Evolutionary conservation across 2,329 filamentous ascomycete species (phyloP), one percentile per base, ranked within the genome.

Genomic region (Tolypocladium cylindrosporum): DNA sequence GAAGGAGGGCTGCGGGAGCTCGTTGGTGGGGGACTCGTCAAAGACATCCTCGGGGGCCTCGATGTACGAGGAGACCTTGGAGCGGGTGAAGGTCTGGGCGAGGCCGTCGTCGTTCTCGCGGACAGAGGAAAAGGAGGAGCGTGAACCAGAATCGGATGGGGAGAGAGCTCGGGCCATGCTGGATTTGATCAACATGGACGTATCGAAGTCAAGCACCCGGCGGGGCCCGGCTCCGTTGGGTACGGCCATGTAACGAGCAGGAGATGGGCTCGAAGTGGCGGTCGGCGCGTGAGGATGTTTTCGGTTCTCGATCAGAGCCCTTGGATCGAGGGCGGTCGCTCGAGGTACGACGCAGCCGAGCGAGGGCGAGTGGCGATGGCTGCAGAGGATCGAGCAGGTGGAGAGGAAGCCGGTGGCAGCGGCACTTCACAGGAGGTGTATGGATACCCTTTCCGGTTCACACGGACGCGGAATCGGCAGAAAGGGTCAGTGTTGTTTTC

Each of bases 121-220:
- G 59, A 85, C 81, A 52, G 82, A 85, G 37, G 82, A 85, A 71
- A 85, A 85, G 59, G 82, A 85, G 37, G 80, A 79, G 60, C 82
- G 79, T 5, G 71, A 72, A 56, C 68, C 73, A 64, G 70, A 69
- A 55, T 75, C 72, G 60, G 67, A 69, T 34, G 73, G 72, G 53
- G 73, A 74, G 57, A 67, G 65, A 59, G 71, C 67, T 41, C 71
- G 68, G 55, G 70, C 69, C 71, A 74, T 74, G 61, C 68, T 74
- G 65, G 65, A 65, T 63, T 72, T 71, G 62, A 68, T 65, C 58
- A 70, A 60, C 63, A 70, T 66, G 63, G 70, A 62, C 51, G 65
- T 65, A 57, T 72, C 70, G 67, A 72, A 71, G 64, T 71, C 66
- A 63, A 67, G 63, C 61, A 63, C 64, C 62, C 60, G 63, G 58